These are phyloP conservation scores for Cystobasidium slooffiae DNA, from an alignment of 1,284 basidiomycete genomes.

Conservation along the genomic window DNA sequence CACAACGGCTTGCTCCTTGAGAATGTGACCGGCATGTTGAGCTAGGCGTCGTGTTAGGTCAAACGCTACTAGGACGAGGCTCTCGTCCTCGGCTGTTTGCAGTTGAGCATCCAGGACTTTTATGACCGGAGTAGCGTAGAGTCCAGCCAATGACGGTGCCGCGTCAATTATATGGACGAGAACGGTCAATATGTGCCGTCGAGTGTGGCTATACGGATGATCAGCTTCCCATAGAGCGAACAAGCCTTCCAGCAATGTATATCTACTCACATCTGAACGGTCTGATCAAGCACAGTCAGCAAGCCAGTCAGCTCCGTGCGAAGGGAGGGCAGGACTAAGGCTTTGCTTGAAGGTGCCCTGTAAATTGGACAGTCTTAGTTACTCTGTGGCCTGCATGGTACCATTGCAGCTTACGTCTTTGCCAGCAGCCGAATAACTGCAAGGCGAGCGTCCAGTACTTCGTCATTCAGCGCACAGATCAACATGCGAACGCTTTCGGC, in stretches of 20 bases:
- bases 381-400: background rate
- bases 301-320: conserved; percentile 41
- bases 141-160: conserved; percentile 18
- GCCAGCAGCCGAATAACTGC: conserved; percentile 27
- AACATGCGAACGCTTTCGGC: conserved; percentile 30
- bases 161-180: conserved; percentile 36
- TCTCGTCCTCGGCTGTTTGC: conserved; percentile 6
- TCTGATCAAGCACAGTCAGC: conserved; percentile 35
- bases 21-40: conserved; percentile 14
- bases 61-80: conserved; percentile 8
- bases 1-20: conserved; percentile 2
- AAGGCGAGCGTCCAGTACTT: conserved; percentile 9
- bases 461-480: conserved; percentile 36
- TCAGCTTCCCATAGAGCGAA: background rate
- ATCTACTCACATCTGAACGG: conserved; percentile 10
- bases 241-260: background rate
- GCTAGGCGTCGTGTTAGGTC: conserved; percentile 22
- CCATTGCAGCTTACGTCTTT: conserved; percentile 4
- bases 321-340: conserved; percentile 25
- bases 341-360: conserved; percentile 4
- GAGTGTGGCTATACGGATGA: conserved; percentile 6
- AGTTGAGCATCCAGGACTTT: conserved; percentile 26
- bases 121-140: conserved; percentile 27
- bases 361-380: background rate
- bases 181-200: conserved; percentile 27